Conservation (phyloP, 1,139 yeast species). For the Debaryomyces psychrophilus region DNA sequence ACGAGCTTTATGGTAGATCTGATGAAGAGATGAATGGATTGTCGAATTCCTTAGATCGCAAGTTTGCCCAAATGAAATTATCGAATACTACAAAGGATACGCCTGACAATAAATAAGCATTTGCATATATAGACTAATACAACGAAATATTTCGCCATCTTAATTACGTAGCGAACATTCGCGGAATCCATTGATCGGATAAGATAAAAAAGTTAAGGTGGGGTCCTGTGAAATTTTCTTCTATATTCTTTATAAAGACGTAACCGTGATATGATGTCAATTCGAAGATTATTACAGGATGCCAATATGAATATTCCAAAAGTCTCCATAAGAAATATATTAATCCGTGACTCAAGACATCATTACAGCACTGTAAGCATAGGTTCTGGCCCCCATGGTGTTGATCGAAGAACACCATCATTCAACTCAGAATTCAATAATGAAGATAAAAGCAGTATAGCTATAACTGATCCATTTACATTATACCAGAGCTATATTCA, state of each 20-base stretch:
- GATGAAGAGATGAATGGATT: conserved; percentile 81
- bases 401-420: conserved; percentile 41
- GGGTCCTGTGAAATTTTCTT: background rate
- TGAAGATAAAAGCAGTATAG: conserved; percentile 22
- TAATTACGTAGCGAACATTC: background rate
- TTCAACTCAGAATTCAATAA: background rate
- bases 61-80: conserved; percentile 43
- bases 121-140: conserved; percentile 7
- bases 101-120: conserved; percentile 1
- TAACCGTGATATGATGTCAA: background rate
- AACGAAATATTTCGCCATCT: background rate
- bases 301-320: background rate
- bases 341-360: background rate
- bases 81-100: background rate
- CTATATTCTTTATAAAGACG: background rate
- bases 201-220: conserved; percentile 3
- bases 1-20: conserved; percentile 73
- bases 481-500: conserved; percentile 58
- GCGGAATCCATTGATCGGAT: conserved; percentile 3
- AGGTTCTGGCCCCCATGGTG: conserved; percentile 41
- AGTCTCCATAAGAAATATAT: background rate
- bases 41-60: conserved; percentile 46
- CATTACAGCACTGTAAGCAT: conserved; percentile 6
- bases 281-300: background rate
- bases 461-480: conserved; percentile 66